Evolutionary conservation across 768 basidiomycete species (phyloP).

Genomic region (Amanita jacksonii): DNA sequence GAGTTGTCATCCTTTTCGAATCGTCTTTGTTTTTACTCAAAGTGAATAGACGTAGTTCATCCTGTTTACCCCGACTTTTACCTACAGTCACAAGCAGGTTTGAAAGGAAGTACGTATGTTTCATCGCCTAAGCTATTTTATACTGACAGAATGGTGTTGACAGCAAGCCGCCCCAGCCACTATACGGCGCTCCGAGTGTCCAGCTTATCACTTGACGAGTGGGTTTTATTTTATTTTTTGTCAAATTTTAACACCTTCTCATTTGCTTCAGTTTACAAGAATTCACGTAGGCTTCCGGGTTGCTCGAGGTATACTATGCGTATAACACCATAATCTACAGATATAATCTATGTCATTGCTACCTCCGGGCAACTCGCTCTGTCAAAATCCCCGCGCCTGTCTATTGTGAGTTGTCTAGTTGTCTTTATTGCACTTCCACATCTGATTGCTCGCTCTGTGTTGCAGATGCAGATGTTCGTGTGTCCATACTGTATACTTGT

Average conservation of each 20-base stretch:
- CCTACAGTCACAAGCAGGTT: conserved; percentile 44
- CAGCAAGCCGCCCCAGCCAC: conserved; percentile 32
- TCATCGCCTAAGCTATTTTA: neutral
- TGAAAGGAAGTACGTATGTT: conserved; percentile 39
- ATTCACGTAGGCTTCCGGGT: conserved; percentile 5
- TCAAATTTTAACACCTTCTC: neutral
- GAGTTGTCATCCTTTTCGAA: conserved; percentile 4
- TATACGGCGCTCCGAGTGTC: conserved; percentile 39
- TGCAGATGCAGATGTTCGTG: conserved; percentile 7
- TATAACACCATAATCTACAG: neutral
- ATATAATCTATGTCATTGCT: conserved; percentile 42
- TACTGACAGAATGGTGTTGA: too few relatives aligned
- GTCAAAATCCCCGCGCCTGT: conserved; percentile 55
- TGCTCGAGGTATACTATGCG: too few relatives aligned
- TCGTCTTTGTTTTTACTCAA: neutral
- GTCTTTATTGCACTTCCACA: neutral
- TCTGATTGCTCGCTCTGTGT: neutral
- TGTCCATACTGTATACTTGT: neutral
- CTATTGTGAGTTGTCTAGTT: conserved; percentile 39
- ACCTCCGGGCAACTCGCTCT: conserved; percentile 44
- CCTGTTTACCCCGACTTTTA: conserved; percentile 43
- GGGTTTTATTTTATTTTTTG: neutral
- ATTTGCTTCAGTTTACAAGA: conserved; percentile 1
- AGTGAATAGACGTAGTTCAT: conserved; percentile 26
- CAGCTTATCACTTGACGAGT: conserved; percentile 10